Percentiles rank a stretch among this genome's conserved stretches.
Conservation (phyloP, 2,329 filamentous ascomycete species). For the Lecanosticta acicola region DNA sequence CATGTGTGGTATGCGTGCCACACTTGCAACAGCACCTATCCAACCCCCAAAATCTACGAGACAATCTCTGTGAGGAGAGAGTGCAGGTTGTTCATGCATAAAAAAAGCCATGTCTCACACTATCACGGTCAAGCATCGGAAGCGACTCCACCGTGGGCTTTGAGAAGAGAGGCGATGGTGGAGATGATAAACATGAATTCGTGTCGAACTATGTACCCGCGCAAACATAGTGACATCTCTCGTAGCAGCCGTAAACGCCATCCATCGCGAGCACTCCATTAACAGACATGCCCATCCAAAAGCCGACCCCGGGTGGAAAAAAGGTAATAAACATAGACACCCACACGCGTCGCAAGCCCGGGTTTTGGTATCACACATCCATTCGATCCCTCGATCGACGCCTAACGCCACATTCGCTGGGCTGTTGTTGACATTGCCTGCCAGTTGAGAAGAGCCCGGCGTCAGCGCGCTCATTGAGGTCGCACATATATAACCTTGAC, state of each 20-base stretch:
- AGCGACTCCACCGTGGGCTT: not conserved
- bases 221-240: slow-evolving; percentile 12
- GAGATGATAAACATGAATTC: slow-evolving; percentile 3
- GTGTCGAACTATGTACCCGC: slow-evolving; percentile 13
- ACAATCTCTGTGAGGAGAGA: not conserved
- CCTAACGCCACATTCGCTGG: slow-evolving; percentile 3
- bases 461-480: slow-evolving; percentile 8
- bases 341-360: not conserved
- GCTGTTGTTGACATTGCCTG: not conserved
- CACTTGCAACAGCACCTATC: too few relatives aligned
- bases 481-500: slow-evolving; percentile 1
- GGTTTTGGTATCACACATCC: slow-evolving; percentile 4
- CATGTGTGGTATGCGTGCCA: not conserved
- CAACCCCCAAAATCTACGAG: too few relatives aligned
- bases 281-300: slow-evolving; percentile 4
- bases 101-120: not conserved
- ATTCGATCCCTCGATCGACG: slow-evolving; percentile 4
- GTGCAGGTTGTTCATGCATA: too few relatives aligned
- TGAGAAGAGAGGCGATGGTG: too few relatives aligned
- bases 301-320: not conserved
- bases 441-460: slow-evolving; percentile 5
- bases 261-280: slow-evolving; percentile 6
- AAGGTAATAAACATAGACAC: not conserved
- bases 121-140: not conserved
- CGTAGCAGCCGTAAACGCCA: slow-evolving; percentile 11